These are phyloP conservation scores for Monosporascus sp. DNA, from an alignment of 2,329 filamentous ascomycete species.

Conservation along the genomic window DNA sequence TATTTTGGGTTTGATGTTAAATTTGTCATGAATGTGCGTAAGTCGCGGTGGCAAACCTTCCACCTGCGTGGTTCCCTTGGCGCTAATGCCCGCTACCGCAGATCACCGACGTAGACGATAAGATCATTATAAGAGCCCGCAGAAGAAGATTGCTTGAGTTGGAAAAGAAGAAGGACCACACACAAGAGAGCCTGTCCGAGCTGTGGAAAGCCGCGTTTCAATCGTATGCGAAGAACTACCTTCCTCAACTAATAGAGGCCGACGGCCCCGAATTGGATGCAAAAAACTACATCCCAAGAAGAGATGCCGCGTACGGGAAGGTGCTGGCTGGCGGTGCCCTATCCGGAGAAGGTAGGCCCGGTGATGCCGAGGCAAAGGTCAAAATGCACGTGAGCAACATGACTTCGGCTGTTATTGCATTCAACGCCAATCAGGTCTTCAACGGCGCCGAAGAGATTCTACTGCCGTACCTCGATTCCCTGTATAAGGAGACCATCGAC, in stretches of 20 bases:
- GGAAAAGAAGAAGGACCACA: slow-evolving; percentile 63
- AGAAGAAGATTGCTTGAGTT: slow-evolving; percentile 78
- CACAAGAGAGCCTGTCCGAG: slow-evolving; percentile 39
- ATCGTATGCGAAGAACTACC: slow-evolving; percentile 49
- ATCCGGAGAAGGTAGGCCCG: slow-evolving; percentile 53
- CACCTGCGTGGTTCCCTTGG: background rate
- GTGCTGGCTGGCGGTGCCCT: slow-evolving; percentile 52
- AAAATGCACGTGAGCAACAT: slow-evolving; percentile 80
- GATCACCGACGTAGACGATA: slow-evolving; percentile 75
- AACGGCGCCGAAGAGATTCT: slow-evolving; percentile 61
- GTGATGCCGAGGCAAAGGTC: slow-evolving; percentile 78
- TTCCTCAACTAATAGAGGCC: slow-evolving; percentile 44
- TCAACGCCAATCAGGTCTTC: slow-evolving; percentile 45
- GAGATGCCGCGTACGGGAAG: slow-evolving; percentile 48
- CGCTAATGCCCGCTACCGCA: background rate
- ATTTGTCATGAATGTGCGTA: slow-evolving; percentile 75
- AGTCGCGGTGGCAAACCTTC: background rate
- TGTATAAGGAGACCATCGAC: slow-evolving; percentile 58
- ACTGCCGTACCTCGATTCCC: slow-evolving; percentile 73
- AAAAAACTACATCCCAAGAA: slow-evolving; percentile 43
- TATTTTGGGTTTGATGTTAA: slow-evolving; percentile 79
- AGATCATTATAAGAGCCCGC: slow-evolving; percentile 61
- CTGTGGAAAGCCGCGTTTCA: slow-evolving; percentile 49
- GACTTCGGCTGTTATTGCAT: slow-evolving; percentile 44
- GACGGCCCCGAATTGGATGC: slow-evolving; percentile 39